Percentiles rank a stretch among this genome's conserved stretches.
Conservation (phyloP, 2,329 filamentous ascomycete genomes). For the Xylariaceae sp. region DNA sequence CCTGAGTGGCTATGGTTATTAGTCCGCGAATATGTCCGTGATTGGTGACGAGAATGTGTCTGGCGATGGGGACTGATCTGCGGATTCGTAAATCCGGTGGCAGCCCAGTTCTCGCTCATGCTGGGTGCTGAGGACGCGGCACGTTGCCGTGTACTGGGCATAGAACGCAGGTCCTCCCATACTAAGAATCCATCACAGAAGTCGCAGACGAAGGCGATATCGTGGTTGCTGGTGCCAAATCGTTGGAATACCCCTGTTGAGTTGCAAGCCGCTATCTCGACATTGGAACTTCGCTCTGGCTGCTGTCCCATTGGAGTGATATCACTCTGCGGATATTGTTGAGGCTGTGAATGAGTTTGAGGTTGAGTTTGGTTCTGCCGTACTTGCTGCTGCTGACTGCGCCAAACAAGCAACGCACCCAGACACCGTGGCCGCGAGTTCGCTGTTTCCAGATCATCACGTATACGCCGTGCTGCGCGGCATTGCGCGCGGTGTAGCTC, state of each 20-base stretch:
- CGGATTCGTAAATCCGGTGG: constrained; percentile 38
- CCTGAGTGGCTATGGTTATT: background rate
- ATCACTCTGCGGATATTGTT: constrained; percentile 2
- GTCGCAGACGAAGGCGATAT: constrained; percentile 59
- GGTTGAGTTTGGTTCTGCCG: constrained; percentile 2
- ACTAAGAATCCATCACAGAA: constrained; percentile 60
- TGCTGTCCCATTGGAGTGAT: constrained; percentile 8
- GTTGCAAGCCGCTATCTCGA: constrained; percentile 50
- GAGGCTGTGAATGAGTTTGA: constrained; percentile 9
- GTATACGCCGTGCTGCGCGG: constrained; percentile 55
- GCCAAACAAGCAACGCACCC: constrained; percentile 54
- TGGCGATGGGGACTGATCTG: background rate
- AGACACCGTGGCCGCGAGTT: constrained; percentile 50
- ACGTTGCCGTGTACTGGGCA: constrained; percentile 46
- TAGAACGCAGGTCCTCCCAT: constrained; percentile 54
- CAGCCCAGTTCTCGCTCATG: constrained; percentile 48
- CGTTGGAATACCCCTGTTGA: constrained; percentile 54
- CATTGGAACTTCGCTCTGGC: constrained; percentile 5
- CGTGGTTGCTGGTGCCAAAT: constrained; percentile 45
- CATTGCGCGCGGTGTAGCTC: constrained; percentile 58
- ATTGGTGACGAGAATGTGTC: background rate
- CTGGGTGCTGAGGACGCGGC: constrained; percentile 19
- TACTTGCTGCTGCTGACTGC: constrained; percentile 42
- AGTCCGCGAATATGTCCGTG: background rate
- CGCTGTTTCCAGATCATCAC: constrained; percentile 39